Evolutionary conservation across 75 land plant genomes (phyloP).

Genomic region (Selaginella tamariscina): DNA sequence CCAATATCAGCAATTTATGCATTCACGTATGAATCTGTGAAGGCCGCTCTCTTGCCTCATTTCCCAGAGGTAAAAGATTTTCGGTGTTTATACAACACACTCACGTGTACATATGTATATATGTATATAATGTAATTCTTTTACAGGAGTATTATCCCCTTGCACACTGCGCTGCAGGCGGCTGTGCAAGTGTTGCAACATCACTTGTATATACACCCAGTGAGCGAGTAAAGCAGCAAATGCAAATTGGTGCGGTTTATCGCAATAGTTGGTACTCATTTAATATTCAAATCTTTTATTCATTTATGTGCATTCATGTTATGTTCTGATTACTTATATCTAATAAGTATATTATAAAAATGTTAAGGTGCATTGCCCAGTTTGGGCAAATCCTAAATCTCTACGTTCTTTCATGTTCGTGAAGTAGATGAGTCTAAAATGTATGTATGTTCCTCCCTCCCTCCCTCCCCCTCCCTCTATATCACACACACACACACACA

Average conservation of each 20-base stretch:
- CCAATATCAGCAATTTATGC: slow-evolving; percentile 95
- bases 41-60: slow-evolving; percentile 60
- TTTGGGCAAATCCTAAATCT: not conserved
- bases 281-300: not conserved
- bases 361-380: not conserved
- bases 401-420: not conserved
- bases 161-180: slow-evolving; percentile 89
- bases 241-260: slow-evolving; percentile 86
- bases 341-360: no score
- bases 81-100: not conserved
- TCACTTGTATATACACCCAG: slow-evolving; percentile 94
- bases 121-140: not conserved
- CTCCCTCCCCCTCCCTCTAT: no score
- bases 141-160: slow-evolving; percentile 65
- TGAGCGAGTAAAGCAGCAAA: slow-evolving; percentile 94
- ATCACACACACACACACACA: no score
- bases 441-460: no score
- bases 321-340: no score
- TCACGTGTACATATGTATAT: not conserved
- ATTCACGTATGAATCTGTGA: slow-evolving; percentile 88
- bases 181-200: slow-evolving; percentile 94
- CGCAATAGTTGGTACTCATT: slow-evolving; percentile 59
- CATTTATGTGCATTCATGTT: not conserved
- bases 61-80: slow-evolving; percentile 52
- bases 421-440: no score